Percentiles rank a stretch among this genome's conserved stretches.
Conservation (phyloP, 805 yeast species). For the Wickerhamomyces alni region DNA sequence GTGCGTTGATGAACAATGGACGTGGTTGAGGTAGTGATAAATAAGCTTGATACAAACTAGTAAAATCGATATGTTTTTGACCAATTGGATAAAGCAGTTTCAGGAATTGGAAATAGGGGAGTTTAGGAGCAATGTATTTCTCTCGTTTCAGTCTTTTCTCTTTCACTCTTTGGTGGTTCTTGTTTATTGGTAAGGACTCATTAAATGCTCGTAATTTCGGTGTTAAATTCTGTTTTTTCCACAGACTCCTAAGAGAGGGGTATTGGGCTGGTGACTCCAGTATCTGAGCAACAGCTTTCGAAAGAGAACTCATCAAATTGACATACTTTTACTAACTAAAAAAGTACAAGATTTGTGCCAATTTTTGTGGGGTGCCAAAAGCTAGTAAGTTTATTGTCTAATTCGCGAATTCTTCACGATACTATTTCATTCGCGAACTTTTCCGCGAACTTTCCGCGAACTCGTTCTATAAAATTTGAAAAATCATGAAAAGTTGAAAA, state of each 20-base stretch:
- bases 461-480: not conserved
- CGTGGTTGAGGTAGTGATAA: conserved; percentile 27
- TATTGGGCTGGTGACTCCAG: not conserved
- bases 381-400: too few relatives aligned
- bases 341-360: too few relatives aligned
- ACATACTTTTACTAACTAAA: too few relatives aligned
- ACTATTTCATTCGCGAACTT: too few relatives aligned
- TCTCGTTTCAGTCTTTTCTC: conserved; percentile 4
- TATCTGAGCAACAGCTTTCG: not conserved
- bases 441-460: not conserved
- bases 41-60: conserved; percentile 20
- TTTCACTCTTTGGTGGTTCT: conserved; percentile 1
- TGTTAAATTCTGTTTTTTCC: not conserved
- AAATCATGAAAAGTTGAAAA: not conserved
- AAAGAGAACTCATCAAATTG: not conserved
- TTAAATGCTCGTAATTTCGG: not conserved
- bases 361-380: too few relatives aligned
- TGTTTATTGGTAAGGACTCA: conserved; percentile 7
- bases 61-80: conserved; percentile 5
- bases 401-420: too few relatives aligned
- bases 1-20: conserved; percentile 23
- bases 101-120: conserved; percentile 17
- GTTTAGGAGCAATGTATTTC: conserved; percentile 7
- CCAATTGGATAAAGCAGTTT: conserved; percentile 13
- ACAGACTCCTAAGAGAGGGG: not conserved